These are phyloP conservation scores for Oemleria cerasiformis DNA, from an alignment of 306 rosid species.

Conservation along the genomic window DNA sequence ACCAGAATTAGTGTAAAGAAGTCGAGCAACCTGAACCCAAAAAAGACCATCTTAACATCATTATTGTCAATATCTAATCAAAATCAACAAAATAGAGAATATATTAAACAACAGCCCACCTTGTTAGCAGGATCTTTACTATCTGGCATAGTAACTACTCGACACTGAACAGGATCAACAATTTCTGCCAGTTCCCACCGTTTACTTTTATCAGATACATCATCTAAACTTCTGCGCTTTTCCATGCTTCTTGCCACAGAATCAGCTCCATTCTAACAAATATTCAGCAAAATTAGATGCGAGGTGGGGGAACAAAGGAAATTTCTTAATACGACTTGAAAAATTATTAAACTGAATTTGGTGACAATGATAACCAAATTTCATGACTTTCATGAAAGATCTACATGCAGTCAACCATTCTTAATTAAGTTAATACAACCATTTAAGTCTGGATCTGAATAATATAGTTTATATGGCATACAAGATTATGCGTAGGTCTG, in stretches of 20 bases:
- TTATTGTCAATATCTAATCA: background rate
- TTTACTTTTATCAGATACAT: conserved; percentile 46
- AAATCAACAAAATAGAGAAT: background rate
- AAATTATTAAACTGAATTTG: background rate
- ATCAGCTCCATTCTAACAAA: conserved; percentile 44
- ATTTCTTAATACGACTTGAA: background rate
- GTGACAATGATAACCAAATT: background rate
- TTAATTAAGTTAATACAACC: background rate
- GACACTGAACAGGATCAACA: conserved; percentile 58
- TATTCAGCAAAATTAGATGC: background rate
- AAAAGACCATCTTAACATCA: background rate
- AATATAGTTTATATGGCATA: conserved; percentile 20
- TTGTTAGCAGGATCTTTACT: conserved; percentile 53
- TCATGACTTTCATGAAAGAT: background rate
- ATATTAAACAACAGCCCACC: conserved; percentile 32
- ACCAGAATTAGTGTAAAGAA: conserved; percentile 62
- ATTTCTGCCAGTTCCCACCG: conserved; percentile 66
- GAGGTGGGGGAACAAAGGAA: background rate
- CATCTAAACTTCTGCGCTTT: conserved; percentile 54
- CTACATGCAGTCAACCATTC: background rate
- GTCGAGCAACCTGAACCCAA: conserved; percentile 50
- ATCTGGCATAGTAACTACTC: conserved; percentile 56
- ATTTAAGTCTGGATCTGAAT: background rate
- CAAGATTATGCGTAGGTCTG: conserved; percentile 55
- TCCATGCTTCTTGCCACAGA: conserved; percentile 46